These are phyloP conservation scores for Cyclospora cayetanensis DNA, from an alignment of 169 alveolate species.

Conservation along the genomic window DNA sequence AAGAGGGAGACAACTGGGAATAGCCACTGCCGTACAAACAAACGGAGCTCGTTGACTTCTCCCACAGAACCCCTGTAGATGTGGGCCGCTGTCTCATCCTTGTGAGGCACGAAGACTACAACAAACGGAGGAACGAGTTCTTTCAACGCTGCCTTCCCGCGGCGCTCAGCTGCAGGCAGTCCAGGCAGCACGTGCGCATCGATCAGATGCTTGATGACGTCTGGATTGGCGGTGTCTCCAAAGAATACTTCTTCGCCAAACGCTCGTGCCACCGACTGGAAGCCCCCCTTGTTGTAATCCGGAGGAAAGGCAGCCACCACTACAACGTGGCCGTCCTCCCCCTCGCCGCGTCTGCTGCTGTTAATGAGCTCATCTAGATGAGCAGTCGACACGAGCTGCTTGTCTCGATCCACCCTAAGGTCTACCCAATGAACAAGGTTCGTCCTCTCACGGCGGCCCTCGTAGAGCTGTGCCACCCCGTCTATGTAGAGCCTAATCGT, in stretches of 20 bases:
- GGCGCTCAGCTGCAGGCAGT: neutral
- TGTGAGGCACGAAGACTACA: conserved; percentile 44
- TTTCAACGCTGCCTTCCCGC: neutral
- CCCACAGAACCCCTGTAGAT: conserved; percentile 51
- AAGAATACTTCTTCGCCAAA: conserved; percentile 69
- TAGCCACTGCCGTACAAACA: conserved; percentile 56
- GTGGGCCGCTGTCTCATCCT: conserved; percentile 49
- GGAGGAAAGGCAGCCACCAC: conserved; percentile 54
- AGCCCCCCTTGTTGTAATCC: conserved; percentile 21
- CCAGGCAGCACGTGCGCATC: conserved; percentile 41
- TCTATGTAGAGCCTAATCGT: conserved; percentile 68
- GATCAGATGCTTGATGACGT: conserved; percentile 1
- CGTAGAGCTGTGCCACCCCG: conserved; percentile 64
- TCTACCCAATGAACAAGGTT: conserved; percentile 88
- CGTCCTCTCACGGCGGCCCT: conserved; percentile 90
- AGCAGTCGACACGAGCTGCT: conserved; percentile 20
- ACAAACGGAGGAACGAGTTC: conserved; percentile 56
- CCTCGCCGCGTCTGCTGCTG: neutral
- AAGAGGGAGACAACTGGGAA: conserved; percentile 60
- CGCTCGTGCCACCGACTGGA: conserved; percentile 63
- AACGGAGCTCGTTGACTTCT: conserved; percentile 32
- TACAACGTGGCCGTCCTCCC: conserved; percentile 56
- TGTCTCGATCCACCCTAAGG: conserved; percentile 65
- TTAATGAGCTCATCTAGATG: conserved; percentile 49
- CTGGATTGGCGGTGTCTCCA: conserved; percentile 50